Evolutionary conservation across 73 alveolate species (phyloP).

Genomic region (Paramecium tetraurelia): DNA sequence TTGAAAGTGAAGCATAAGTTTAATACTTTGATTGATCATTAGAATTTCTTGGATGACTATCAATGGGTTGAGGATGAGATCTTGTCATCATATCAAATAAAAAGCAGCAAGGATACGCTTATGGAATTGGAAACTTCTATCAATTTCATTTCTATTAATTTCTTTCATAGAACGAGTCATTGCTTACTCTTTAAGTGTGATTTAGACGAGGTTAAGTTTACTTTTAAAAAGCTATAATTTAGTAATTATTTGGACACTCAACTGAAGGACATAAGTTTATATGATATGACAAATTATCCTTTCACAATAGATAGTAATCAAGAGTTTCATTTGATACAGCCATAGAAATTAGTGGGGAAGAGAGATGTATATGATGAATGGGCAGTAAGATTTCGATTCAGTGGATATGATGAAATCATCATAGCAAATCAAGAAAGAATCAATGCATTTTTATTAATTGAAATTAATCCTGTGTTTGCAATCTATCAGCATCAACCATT

Average conservation of each 20-base stretch:
- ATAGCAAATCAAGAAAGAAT: constrained; percentile 51
- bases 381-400: constrained; percentile 45
- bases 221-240: constrained; percentile 26
- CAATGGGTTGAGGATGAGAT: constrained; percentile 1
- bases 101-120: constrained; percentile 1
- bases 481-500: constrained; percentile 50
- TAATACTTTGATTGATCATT: not conserved
- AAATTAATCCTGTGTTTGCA: constrained; percentile 47
- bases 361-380: constrained; percentile 40
- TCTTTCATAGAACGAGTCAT: constrained; percentile 58
- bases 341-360: not conserved
- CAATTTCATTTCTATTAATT: not conserved
- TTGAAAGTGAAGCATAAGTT: constrained; percentile 26
- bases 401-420: constrained; percentile 47
- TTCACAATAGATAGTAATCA: constrained; percentile 37
- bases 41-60: constrained; percentile 35
- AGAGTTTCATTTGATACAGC: not conserved
- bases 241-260: constrained; percentile 45
- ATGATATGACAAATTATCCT: constrained; percentile 57
- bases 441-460: constrained; percentile 1
- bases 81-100: not conserved
- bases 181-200: not conserved
- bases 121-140: constrained; percentile 16
- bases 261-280: not conserved
- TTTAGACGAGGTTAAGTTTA: not conserved